Percentiles rank a stretch among this genome's conserved stretches.
Evolutionary conservation across 192 early-diverging fungal species (phyloP).

Genomic region (Entrophospora sp.): DNA sequence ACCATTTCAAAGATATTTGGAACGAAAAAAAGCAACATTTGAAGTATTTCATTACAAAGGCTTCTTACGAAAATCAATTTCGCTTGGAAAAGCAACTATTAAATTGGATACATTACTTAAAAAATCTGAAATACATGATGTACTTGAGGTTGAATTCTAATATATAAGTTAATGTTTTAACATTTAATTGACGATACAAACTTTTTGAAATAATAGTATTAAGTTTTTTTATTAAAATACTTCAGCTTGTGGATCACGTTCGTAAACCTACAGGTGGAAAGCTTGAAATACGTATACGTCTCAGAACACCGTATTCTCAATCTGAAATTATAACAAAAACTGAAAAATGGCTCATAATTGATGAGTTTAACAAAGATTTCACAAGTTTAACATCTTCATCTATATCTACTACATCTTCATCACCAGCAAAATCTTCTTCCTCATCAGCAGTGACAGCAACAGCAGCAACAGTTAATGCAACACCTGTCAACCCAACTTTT

Average conservation of each 20-base stretch:
- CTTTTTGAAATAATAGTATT: no score
- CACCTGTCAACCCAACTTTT: no score
- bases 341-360: conserved; percentile 60
- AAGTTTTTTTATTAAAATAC: background rate
- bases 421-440: background rate
- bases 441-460: no score
- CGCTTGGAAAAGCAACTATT: conserved; percentile 50
- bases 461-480: no score
- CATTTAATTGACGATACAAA: no score
- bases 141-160: conserved; percentile 50
- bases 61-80: conserved; percentile 42
- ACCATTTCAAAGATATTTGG: conserved; percentile 53
- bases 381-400: conserved; percentile 13
- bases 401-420: background rate
- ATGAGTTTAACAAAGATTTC: conserved; percentile 33
- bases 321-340: conserved; percentile 47
- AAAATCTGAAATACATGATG: conserved; percentile 56
- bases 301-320: conserved; percentile 51
- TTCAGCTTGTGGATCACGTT: conserved; percentile 17
- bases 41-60: conserved; percentile 61
- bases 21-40: conserved; percentile 59
- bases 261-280: conserved; percentile 59
- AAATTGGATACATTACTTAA: conserved; percentile 47
- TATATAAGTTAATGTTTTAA: background rate
- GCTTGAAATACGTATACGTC: conserved; percentile 52